phyloP scores from a whole-genome alignment of 192 early-diverging fungal species.

The Oehlia diaphana region DNA sequence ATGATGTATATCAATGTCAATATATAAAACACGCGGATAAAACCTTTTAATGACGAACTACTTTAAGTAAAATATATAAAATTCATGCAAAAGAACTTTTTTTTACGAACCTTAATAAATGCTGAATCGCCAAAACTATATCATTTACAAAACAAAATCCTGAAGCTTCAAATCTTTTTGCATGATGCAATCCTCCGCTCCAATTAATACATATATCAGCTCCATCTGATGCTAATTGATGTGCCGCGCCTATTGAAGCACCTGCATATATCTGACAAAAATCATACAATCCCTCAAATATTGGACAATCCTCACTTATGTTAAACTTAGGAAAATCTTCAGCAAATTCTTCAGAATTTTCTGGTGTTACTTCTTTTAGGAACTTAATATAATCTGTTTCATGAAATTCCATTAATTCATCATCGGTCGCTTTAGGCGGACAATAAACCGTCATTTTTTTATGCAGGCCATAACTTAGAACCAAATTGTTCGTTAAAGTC shows the following conservation, averaged over 20 bases:
- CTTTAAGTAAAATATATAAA: constrained; percentile 24
- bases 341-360: constrained; percentile 61
- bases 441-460: constrained; percentile 87
- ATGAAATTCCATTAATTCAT: constrained; percentile 94
- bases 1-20: constrained; percentile 98
- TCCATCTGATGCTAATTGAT: constrained; percentile 75
- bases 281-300: constrained; percentile 97
- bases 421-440: constrained; percentile 81
- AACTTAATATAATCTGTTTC: constrained; percentile 96
- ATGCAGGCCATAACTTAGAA: constrained; percentile 90
- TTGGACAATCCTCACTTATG: constrained; percentile 96
- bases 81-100: neutral
- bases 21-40: constrained; percentile 86
- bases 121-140: constrained; percentile 90
- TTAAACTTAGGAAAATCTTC: constrained; percentile 74
- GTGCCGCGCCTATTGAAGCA: constrained; percentile 89
- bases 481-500: constrained; percentile 91
- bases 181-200: constrained; percentile 97
- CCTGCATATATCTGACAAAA: constrained; percentile 92
- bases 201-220: constrained; percentile 97
- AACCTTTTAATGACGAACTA: constrained; percentile 41
- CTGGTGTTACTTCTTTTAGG: constrained; percentile 79
- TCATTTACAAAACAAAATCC: constrained; percentile 99
- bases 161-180: constrained; percentile 80
- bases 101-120: constrained; percentile 65